Base-by-base conservation (phyloP, 108 stramenopile genomes). In the Stephanodiscus triporus region DNA sequence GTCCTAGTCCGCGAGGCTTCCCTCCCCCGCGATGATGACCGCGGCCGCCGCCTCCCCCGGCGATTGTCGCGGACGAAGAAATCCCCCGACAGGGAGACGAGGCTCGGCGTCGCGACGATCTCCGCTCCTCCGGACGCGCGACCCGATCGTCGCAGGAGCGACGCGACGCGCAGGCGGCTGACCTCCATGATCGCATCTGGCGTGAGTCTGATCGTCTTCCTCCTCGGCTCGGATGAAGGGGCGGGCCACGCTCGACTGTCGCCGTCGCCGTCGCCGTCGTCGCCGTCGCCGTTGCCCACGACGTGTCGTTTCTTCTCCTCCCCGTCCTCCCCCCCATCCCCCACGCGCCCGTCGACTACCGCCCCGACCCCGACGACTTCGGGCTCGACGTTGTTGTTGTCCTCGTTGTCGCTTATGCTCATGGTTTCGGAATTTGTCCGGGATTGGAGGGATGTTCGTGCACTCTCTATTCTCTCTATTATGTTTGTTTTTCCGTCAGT, bases 71-170 rank as follows among this genome's bases (percentile, higher is more conserved):
- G 1, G 14, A 27, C 27, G 55, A 72, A 75, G 66, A 68, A 75
- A 11, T 43, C 65, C 26, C 38, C 66, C 19, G 66, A 67, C 0
- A 75, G 59, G 0, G 75, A 75, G 26, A 75, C 75, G 48, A 75
- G 51, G 23, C 62, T 64, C 2, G 75, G 75, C 48, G 68, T 68
- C 47, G 49, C 30, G 9, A 27, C 26, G 5, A 68, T 65, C 37
- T 50, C 64, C 20, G 26, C 36, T 49, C 49, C 27, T 20, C 45
- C 24, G 9, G 23, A 2, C 16, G 20, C 30, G 37, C 11, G 6
- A 11, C 1, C 10, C 32, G 37, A 19, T 61, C n/a, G 36, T 48
- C 38, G 37, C n/a, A 57, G 36, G 36, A 70, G 4, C 2, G 54
- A 56, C 13, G 68, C 49, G n/a, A 7, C 48, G 48, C 48, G 48